Evolutionary conservation across 2,329 filamentous ascomycete species (phyloP), one percentile per base, ranked within the genome.

Genomic region (Talaromyces islandicus): DNA sequence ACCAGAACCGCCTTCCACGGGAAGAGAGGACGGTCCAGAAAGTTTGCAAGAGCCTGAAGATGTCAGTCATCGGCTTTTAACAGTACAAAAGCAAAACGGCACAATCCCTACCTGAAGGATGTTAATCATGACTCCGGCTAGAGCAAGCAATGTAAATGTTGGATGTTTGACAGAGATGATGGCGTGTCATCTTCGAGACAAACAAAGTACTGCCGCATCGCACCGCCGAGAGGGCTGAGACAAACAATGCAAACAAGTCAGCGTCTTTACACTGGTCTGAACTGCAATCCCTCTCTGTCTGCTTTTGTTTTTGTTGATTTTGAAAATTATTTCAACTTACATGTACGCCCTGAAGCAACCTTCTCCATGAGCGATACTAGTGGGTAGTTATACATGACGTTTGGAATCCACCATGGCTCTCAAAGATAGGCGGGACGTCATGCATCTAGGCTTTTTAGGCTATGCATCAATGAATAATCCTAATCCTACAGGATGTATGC

Each of bases 1-100:
- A 97, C 85, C 70, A 99, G 92, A 69, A 99, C 86, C 74, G 87
- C 89, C 85, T 97, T 99, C 94, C 94, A 99, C 59, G 94, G 93
- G 80, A 97, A 96, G 71, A 90, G 82, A 61, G 93, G 92, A 71
- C 90, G 87, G 81, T 99, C 94, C 70, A 97, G 88, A 76, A 89
- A 87, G 75, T 85, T 86, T 72, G 91, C 91, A 67, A 97, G 87
- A 80, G 84, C 80, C 81, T 85, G 63, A 30, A 54, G 19, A 56
- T 43, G 30, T 50, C 52, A 57, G 55, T 25, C 38, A 43, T 29
- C 21, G 21, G 21, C 19, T n/a, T 25, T 17, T 21, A 19, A 25
- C 21, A 25, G 30, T 57, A 10, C 14, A 48, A 11, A 29, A 6
- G 17, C n/a, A 46, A 24, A 46, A 19, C 38, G 5, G 6, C 12